Evolutionary conservation across 2,329 filamentous ascomycete species (phyloP).

Genomic region (Geosmithia flava): DNA sequence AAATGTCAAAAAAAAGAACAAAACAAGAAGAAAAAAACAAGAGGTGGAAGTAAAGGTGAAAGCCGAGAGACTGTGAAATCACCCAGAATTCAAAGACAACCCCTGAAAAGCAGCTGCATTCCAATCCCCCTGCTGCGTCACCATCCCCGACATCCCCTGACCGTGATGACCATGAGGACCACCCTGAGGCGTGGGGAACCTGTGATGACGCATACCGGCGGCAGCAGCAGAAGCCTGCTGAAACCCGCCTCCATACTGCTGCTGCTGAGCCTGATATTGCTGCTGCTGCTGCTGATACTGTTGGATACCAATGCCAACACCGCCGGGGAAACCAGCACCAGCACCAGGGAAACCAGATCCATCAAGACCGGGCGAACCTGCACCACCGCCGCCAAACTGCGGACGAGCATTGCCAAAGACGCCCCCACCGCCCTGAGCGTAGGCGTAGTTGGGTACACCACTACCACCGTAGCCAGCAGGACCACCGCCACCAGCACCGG

Average conservation of each 20-base stretch:
- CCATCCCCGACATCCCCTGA: no score
- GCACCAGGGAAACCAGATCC: no score
- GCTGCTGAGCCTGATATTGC: no score
- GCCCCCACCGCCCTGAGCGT: constrained; percentile 12
- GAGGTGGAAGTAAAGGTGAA: neutral
- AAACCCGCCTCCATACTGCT: constrained; percentile 5
- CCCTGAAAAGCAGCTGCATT: constrained; percentile 49
- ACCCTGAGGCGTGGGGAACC: constrained; percentile 29
- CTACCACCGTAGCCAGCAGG: constrained; percentile 2
- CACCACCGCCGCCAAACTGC: constrained; percentile 15
- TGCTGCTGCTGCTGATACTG: neutral
- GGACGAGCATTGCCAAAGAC: constrained; percentile 19
- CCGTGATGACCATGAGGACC: no score
- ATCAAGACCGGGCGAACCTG: constrained; percentile 14
- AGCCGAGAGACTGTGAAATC: neutral
- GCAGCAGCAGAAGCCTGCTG: no score
- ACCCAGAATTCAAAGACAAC: constrained; percentile 53
- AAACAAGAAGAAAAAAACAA: neutral
- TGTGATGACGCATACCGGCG: constrained; percentile 22
- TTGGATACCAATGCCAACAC: neutral
- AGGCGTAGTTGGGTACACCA: constrained; percentile 21
- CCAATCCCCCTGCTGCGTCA: constrained; percentile 42
- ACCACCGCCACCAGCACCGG: no score
- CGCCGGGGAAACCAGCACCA: neutral
- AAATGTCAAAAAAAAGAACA: neutral